Evolutionary conservation across 176 grass and related monocot species (phyloP).

Genomic region (Calamus simplicifolius): DNA sequence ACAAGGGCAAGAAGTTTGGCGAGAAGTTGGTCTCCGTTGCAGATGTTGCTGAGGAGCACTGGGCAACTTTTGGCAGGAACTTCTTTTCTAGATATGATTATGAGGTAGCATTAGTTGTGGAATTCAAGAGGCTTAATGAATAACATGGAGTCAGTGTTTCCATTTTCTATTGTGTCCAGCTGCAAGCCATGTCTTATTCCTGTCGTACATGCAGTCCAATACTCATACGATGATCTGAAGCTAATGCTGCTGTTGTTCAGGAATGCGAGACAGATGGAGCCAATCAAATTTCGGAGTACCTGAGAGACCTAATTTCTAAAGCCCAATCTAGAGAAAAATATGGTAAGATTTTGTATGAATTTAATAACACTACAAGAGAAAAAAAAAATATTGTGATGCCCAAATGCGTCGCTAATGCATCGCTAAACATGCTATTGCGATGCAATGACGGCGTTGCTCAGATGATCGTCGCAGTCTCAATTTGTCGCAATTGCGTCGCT

Average conservation of each 20-base stretch:
- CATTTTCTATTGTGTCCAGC: too few relatives aligned
- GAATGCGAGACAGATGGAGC: conserved; percentile 60
- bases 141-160: too few relatives aligned
- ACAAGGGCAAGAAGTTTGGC: conserved; percentile 64
- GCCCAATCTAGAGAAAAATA: conserved; percentile 54
- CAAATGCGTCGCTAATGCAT: too few relatives aligned
- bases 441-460: too few relatives aligned
- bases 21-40: conserved; percentile 75
- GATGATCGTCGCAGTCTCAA: too few relatives aligned
- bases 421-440: too few relatives aligned
- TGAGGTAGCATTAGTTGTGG: conserved; percentile 32
- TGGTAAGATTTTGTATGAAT: conserved; percentile 15
- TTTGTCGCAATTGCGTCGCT: too few relatives aligned
- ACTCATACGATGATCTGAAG: not conserved
- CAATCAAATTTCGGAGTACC: conserved; percentile 62
- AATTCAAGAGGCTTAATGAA: too few relatives aligned
- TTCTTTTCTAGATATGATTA: conserved; percentile 96
- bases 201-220: too few relatives aligned
- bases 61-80: conserved; percentile 81
- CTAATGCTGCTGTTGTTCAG: conserved; percentile 16
- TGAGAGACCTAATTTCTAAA: conserved; percentile 56
- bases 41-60: conserved; percentile 80
- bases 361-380: too few relatives aligned
- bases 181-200: too few relatives aligned
- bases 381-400: too few relatives aligned